Conservation (phyloP, 148 eudicot genomes). For the Nyssa sinensis region DNA sequence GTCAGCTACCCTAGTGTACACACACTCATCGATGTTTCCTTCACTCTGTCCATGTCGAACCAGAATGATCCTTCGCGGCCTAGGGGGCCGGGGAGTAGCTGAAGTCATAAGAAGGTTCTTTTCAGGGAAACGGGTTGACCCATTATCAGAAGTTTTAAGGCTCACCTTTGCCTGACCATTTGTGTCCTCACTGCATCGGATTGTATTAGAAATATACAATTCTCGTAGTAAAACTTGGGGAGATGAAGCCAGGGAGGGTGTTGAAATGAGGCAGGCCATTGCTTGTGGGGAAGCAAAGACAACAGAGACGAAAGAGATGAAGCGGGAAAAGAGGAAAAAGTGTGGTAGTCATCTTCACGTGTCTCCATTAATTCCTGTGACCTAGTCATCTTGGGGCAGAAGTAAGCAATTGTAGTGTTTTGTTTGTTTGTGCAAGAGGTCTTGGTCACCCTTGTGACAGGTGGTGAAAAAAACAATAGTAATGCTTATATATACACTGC, state of each 20-base stretch:
- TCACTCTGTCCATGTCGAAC: conserved; percentile 57
- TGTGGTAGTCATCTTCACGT: not conserved
- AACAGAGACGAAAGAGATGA: not conserved
- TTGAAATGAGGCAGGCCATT: conserved; percentile 10
- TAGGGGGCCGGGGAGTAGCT: conserved; percentile 28
- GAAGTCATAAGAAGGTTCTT: conserved; percentile 9
- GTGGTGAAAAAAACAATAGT: not conserved
- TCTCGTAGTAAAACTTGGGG: not conserved
- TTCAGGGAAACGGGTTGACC: conserved; percentile 16
- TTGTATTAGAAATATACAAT: not conserved
- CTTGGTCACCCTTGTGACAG: not conserved
- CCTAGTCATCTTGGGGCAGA: conserved; percentile 3
- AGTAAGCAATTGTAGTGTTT: not conserved
- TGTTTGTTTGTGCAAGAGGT: not conserved
- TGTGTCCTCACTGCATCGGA: conserved; percentile 22
- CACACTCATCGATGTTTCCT: conserved; percentile 48
- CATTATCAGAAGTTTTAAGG: conserved; percentile 1
- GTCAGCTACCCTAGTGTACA: conserved; percentile 50
- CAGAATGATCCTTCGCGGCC: conserved; percentile 49
- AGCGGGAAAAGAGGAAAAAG: not conserved
- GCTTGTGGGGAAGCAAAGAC: not conserved
- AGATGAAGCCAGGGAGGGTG: not conserved
- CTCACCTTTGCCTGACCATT: not conserved
- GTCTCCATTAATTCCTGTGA: not conserved
- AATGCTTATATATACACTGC: too few species aligned